A percentile compares a stretch with the other conserved stretches of the same genome.
These are phyloP conservation scores for Leucoagaricus sp. DNA, from an alignment of 1,284 basidiomycete species.

Conservation along the genomic window DNA sequence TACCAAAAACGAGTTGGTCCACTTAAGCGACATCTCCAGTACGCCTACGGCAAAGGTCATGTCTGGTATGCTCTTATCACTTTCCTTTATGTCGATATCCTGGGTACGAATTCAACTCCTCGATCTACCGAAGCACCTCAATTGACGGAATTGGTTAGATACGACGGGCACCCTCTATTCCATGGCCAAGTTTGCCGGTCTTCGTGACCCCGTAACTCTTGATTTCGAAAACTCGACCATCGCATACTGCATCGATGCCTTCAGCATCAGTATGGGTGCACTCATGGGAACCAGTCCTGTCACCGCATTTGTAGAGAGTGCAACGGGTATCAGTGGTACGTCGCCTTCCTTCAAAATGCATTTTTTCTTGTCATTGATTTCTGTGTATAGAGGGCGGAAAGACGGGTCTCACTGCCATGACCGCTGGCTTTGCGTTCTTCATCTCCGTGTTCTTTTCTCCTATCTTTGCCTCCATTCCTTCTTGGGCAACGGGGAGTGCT, in stretches of 20 bases:
- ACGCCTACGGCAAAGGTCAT: slow-evolving; percentile 54
- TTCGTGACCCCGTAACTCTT: slow-evolving; percentile 81
- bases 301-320: slow-evolving; percentile 86
- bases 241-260: slow-evolving; percentile 84
- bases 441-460: slow-evolving; percentile 88
- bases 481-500: slow-evolving; percentile 89
- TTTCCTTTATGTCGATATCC: slow-evolving; percentile 89
- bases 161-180: slow-evolving; percentile 80
- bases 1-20: background rate
- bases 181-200: slow-evolving; percentile 91
- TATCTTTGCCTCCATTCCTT: slow-evolving; percentile 85
- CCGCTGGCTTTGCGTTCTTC: slow-evolving; percentile 81
- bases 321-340: slow-evolving; percentile 72
- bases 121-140: background rate
- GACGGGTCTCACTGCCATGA: slow-evolving; percentile 83
- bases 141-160: background rate
- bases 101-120: slow-evolving; percentile 50
- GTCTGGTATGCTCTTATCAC: slow-evolving; percentile 89
- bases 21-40: slow-evolving; percentile 3
- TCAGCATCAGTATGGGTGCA: slow-evolving; percentile 80
- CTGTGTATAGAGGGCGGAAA: slow-evolving; percentile 75
- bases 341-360: slow-evolving; percentile 9
- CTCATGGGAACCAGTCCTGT: slow-evolving; percentile 87
- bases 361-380: background rate
- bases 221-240: slow-evolving; percentile 89